phyloP scores from a whole-genome alignment of 768 basidiomycete genomes.

The Mycena polygramma region DNA sequence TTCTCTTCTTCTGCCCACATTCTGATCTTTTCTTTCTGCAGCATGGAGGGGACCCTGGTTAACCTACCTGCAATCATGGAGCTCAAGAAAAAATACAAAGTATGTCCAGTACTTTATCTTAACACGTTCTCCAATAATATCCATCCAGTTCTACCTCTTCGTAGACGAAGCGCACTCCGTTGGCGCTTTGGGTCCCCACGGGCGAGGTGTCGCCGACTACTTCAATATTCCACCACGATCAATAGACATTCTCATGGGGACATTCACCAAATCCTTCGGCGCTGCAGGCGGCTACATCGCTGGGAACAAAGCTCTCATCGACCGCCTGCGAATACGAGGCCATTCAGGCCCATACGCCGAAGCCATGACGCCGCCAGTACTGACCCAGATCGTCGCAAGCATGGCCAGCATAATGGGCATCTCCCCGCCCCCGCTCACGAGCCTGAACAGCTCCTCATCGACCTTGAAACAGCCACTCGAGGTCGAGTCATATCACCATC shows the following conservation, averaged over 20 bases:
- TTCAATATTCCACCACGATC: constrained; percentile 85
- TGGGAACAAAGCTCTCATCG: constrained; percentile 84
- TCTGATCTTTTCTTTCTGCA: constrained; percentile 66
- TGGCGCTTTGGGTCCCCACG: constrained; percentile 94
- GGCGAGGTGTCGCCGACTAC: constrained; percentile 96
- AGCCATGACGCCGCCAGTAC: constrained; percentile 89
- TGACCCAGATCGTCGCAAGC: constrained; percentile 91
- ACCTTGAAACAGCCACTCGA: constrained; percentile 43
- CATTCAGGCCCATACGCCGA: constrained; percentile 91
- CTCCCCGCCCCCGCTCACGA: constrained; percentile 50
- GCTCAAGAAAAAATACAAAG: constrained; percentile 96
- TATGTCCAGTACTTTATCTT: constrained; percentile 47
- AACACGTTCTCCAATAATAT: neutral
- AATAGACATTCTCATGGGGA: constrained; percentile 98
- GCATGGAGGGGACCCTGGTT: constrained; percentile 96
- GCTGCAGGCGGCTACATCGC: constrained; percentile 96
- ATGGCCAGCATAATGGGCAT: constrained; percentile 99
- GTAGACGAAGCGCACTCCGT: constrained; percentile 98
- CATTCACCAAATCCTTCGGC: constrained; percentile 96
- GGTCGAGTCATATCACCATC: constrained; percentile 60
- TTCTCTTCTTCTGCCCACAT: too few species aligned
- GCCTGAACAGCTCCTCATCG: constrained; percentile 43
- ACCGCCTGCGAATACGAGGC: constrained; percentile 82
- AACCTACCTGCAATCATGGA: constrained; percentile 86
- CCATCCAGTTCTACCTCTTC: constrained; percentile 90